Evolutionary conservation across 768 basidiomycete species (phyloP), one percentile per base, ranked within the genome.

Genomic region (Omphalotus guepiniiformis): DNA sequence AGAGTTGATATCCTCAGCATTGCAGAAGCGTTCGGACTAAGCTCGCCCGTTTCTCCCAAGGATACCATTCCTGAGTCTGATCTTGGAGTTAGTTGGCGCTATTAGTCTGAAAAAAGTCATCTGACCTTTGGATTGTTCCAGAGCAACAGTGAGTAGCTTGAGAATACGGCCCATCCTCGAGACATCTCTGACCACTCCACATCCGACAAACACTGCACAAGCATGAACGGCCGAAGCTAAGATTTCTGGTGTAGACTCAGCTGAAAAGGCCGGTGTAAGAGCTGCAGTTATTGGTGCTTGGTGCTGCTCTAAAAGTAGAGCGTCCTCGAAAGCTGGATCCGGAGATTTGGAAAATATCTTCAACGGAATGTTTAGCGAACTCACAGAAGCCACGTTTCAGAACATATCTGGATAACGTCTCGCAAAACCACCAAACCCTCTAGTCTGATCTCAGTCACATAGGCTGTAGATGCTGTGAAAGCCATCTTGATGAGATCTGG

Each of bases 231-330:
- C 95, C 21, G 89, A 85, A 0, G 94, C 90, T 32, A 97, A 60
- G 26, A 98, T 94, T 61, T 99, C 95, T 0, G 95, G 95, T 1
- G 93, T 92, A 1, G 93, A 91, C 60, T 98, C 96, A 0, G 91
- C 77, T 1, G 92, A 93, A 59, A 99, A 98, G 0, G 94, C 93
- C 0, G 96, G 95, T 0, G 95, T 98, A 15, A 98, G 75, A 0
- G 96, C 96, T 16, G 96, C 93, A 2, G 95, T 96, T 50, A 99
- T 95, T 0, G 96, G 95, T 0, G 96, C 95, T 67, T 99, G 96
- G 63, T 96, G 88, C 63, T 99, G 96, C 61, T 99, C 95, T 11
- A 99, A 78, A 2, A 99, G 71, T 4, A 94, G 72, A 0, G 89
- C 82, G 50, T 91, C 91, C 27, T 90, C 88, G 56, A 92, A 98